Evolutionary conservation across 2,329 filamentous ascomycete genomes (phyloP).

Genomic region (Boeremia lycopersici): DNA sequence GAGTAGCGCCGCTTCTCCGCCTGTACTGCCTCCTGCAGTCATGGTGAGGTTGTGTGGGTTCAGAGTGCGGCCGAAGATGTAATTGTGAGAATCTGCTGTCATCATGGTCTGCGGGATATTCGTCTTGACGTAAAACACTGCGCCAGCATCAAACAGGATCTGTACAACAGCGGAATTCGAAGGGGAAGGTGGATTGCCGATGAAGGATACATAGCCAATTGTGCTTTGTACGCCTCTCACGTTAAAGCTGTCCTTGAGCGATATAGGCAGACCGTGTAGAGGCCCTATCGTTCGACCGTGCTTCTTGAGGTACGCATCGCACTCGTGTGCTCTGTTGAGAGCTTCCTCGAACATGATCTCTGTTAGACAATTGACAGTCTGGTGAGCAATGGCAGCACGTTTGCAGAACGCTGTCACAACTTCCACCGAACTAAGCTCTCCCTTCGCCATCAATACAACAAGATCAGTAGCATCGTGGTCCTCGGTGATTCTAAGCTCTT

Average conservation of each 20-base stretch:
- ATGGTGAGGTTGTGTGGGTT: constrained; percentile 68
- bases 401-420: constrained; percentile 62
- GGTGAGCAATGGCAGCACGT: constrained; percentile 62
- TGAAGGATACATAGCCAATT: constrained; percentile 61
- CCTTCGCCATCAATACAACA: constrained; percentile 30
- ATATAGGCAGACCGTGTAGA: constrained; percentile 60
- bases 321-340: constrained; percentile 45
- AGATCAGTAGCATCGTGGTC: constrained; percentile 43
- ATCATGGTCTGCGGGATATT: constrained; percentile 59
- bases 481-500: constrained; percentile 45
- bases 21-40: constrained; percentile 68
- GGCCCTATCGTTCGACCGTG: constrained; percentile 55
- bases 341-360: constrained; percentile 54
- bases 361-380: constrained; percentile 57
- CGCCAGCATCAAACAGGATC: constrained; percentile 50
- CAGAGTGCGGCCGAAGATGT: constrained; percentile 66
- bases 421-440: constrained; percentile 42
- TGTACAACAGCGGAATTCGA: constrained; percentile 46
- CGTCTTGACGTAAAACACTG: constrained; percentile 60
- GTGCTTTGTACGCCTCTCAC: constrained; percentile 64
- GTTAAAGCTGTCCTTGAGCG: constrained; percentile 62
- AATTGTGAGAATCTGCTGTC: constrained; percentile 62
- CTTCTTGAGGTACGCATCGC: constrained; percentile 45
- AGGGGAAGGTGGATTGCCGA: constrained; percentile 37
- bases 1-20: constrained; percentile 67